A percentile compares a stretch with the other conserved stretches of the same genome.
Evolutionary conservation across 352 stramenopile genomes (phyloP).

Genomic region (Pythium dissotocum): DNA sequence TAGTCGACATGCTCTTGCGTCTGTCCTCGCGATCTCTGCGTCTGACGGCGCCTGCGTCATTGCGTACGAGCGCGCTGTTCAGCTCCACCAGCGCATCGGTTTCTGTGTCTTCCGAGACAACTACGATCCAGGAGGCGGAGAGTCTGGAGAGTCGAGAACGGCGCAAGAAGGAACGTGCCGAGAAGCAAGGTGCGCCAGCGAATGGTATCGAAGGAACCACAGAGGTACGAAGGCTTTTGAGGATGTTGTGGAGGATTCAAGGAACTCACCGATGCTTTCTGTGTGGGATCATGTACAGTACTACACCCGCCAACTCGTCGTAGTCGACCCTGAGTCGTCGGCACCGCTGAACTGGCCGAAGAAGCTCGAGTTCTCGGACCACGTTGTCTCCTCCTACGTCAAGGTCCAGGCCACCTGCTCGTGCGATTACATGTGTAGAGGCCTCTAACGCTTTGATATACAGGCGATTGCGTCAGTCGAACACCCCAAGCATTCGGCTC

Average conservation of each 20-base stretch:
- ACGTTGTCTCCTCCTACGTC: conserved; percentile 49
- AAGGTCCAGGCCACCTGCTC: conserved; percentile 24
- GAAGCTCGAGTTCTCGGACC: conserved; percentile 69
- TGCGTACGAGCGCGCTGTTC: not conserved
- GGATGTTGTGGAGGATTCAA: not conserved
- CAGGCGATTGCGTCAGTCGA: conserved; percentile 13
- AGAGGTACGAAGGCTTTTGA: conserved; percentile 8
- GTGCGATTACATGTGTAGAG: too few relatives aligned
- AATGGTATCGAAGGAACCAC: conserved; percentile 61
- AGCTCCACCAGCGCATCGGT: not conserved
- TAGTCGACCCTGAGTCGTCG: conserved; percentile 48
- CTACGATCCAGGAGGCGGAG: not conserved
- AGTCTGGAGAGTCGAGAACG: not conserved
- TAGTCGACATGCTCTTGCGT: not conserved
- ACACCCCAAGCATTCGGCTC: conserved; percentile 9
- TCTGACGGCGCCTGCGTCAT: not conserved
- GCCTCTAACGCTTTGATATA: too few relatives aligned
- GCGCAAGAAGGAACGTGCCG: conserved; percentile 9
- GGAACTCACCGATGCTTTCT: not conserved
- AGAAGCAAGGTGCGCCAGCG: conserved; percentile 1
- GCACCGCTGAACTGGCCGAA: conserved; percentile 55
- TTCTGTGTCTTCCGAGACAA: not conserved
- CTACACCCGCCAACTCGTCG: conserved; percentile 59
- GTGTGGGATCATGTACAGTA: conserved; percentile 25
- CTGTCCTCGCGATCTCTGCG: conserved; percentile 7